Base-by-base conservation (phyloP, 768 basidiomycete genomes). In the Pleurotus eryngii region DNA sequence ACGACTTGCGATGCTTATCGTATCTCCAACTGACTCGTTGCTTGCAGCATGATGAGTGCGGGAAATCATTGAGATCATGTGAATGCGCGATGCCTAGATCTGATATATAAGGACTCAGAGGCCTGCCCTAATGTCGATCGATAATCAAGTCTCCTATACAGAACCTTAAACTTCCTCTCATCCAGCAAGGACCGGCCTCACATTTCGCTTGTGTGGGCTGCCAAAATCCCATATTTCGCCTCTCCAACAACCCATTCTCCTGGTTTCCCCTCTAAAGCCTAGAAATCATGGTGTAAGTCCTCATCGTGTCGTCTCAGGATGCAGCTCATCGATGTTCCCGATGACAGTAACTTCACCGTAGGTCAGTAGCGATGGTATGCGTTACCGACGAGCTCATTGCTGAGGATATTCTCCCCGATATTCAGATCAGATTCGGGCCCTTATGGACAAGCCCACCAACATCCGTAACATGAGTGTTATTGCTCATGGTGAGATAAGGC, bases 401-500 rank as follows among this genome's bases (percentile, higher is more conserved):
- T 38, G 12, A 24, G 37, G 18, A 63, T 60, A 43, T 55, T 60
- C 11, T 58, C 30, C 51, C 46, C 57, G 35, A 60, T 64, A 50
- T 62, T 46, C 65, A 93, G 91, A 92, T 72, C 90, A 95, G 79
- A 85, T 95, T 68, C 88, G 92, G 70, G 77, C 57, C 63, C 87
- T 95, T 62, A 95, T 95, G 92, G 89, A 94, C 83, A 76, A 73
- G 72, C 85, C 92, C 65, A 93, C 91, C 56, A 95, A 94, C 75
- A 94, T 95, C 70, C 89, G 92, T 77, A 92, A 92, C 81, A 93
- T 93, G 91, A 89, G 87, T 84, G 90, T 92, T 68, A 92, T 92
- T 69, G 92, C 92, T 66, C 90, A 93, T 76, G 91, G 92, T 90
- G 56, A 67, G 30, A 35, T 35, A 35, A 35, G 11, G 2, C 9